A percentile compares a stretch with the other conserved stretches of the same genome.
These are phyloP conservation scores for Limonium bicolor DNA, from an alignment of 148 eudicot genomes.

Conservation along the genomic window DNA sequence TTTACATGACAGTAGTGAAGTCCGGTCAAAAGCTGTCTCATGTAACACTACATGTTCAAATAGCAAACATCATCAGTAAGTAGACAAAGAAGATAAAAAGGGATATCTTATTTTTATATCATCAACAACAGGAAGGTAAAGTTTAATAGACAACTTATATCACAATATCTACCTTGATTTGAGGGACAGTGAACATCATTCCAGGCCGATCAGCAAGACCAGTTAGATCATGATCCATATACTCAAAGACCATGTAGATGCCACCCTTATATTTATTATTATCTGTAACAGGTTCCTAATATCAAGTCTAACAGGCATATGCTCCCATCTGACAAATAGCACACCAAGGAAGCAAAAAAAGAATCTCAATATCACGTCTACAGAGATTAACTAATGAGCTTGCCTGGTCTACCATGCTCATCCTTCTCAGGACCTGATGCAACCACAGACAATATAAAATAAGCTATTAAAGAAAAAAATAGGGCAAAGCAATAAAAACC, in stretches of 20 bases:
- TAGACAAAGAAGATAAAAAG: too few relatives aligned
- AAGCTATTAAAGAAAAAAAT: background rate
- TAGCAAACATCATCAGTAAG: too few relatives aligned
- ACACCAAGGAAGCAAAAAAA: background rate
- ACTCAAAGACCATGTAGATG: constrained; percentile 82
- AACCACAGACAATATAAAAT: too few relatives aligned
- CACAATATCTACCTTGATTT: constrained; percentile 30
- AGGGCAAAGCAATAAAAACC: background rate
- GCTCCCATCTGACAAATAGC: too few relatives aligned
- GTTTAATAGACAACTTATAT: background rate
- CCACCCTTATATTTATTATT: constrained; percentile 59
- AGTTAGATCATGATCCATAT: constrained; percentile 84
- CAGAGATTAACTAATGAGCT: constrained; percentile 2
- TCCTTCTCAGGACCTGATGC: constrained; percentile 54
- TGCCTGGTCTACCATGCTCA: constrained; percentile 43
- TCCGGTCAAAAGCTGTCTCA: constrained; percentile 88
- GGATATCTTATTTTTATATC: background rate
- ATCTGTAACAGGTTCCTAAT: constrained; percentile 28
- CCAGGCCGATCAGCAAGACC: constrained; percentile 79
- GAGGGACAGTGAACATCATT: constrained; percentile 49
- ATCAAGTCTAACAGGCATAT: too few relatives aligned
- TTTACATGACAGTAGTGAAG: constrained; percentile 93
- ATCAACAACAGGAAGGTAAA: too few relatives aligned
- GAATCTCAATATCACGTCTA: background rate
- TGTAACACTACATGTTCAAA: constrained; percentile 43